phyloP scores from a whole-genome alignment of 208 protist species.

The Leishmania gerbilli region DNA sequence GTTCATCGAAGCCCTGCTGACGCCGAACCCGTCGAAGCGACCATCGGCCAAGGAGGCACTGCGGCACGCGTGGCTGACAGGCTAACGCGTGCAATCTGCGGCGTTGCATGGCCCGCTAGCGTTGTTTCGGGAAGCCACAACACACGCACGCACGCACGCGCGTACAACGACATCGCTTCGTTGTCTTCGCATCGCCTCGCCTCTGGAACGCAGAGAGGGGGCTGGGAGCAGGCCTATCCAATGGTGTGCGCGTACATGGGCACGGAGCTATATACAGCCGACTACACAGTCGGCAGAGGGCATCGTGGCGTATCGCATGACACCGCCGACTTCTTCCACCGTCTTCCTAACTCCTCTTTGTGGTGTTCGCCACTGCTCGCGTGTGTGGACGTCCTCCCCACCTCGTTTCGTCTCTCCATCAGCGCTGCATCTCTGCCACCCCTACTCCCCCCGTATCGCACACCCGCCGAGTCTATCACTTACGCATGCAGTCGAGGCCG shows the following conservation, averaged over 20 bases:
- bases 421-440: neutral
- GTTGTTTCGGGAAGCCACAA: neutral
- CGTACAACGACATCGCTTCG: neutral
- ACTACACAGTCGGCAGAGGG: neutral
- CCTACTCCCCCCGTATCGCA: neutral
- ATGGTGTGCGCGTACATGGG: neutral
- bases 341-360: constrained; percentile 7
- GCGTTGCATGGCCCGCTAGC: neutral
- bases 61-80: constrained; percentile 60
- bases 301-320: neutral
- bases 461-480: neutral
- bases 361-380: neutral
- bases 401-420: neutral
- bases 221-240: neutral
- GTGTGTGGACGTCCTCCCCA: too few species aligned
- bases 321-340: constrained; percentile 15
- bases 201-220: neutral
- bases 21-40: constrained; percentile 58
- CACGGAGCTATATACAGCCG: too few species aligned
- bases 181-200: neutral
- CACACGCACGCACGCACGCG: neutral
- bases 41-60: constrained; percentile 66
- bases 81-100: neutral
- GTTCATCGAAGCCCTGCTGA: constrained; percentile 63
- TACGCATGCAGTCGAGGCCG: neutral